Evolutionary conservation across 192 early-diverging fungal genomes (phyloP), one percentile per base, ranked within the genome.

Genomic region (Coemansia sp.): DNA sequence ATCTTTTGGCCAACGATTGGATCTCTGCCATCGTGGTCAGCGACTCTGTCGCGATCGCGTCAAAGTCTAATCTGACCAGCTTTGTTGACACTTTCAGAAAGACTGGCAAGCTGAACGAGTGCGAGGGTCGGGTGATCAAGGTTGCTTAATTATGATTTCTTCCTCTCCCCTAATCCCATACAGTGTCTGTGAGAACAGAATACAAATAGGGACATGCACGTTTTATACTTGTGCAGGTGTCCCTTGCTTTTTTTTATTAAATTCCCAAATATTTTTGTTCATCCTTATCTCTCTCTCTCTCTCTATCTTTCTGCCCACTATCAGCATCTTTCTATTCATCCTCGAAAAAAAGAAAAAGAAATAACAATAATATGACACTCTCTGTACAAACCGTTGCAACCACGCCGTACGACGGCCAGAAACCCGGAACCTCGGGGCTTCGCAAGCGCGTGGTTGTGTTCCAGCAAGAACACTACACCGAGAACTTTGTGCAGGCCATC

Each of bases 361-460:
- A 38, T 8, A 5, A 38, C 17, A 5, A 25, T 25, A 25, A 25
- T 17, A 64, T 61, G 63, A 48, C 64, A 6, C 18, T 58, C 12
- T 52, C 73, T 34, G 70, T 86, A 6, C 64, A 72, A 51, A 68
- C 85, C 25, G 84, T 95, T 28, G 38, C 81, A 7, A 95, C 94
- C 4, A 89, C 73, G 56, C 85, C 90, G 5, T 96, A 87, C 57
- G 89, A 89, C n/a, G 95, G 90, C 64, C 97, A 99, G 84, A 97
- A 96, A 83, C 97, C 96, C 33, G 97, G 97, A 54, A 99, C 97
- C 31, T 93, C 88, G 69, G 96, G 96, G 45, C 89, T 98, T 30
- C 90, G 96, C 75, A 98, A 98, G 81, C 90, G 94, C 56, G 94
- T 96, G 69, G 94, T 89, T 76, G 89, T 97, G 57, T 99, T 99